Percentiles rank a stretch among this genome's conserved stretches.
Evolutionary conservation across 768 basidiomycete genomes (phyloP).

Genomic region (Boletus eberwhitei): DNA sequence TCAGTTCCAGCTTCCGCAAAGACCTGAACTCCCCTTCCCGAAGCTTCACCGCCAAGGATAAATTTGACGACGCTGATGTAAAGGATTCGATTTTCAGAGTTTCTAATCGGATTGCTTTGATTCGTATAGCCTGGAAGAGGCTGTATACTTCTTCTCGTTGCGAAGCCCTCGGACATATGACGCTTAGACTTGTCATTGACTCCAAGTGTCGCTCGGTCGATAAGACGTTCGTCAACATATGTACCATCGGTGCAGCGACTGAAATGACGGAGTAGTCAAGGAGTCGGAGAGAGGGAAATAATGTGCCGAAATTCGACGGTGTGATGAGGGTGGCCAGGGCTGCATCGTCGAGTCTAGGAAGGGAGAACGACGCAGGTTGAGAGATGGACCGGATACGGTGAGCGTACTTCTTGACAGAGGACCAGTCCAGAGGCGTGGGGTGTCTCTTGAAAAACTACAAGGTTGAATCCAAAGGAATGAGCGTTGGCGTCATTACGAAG

Average conservation of each 20-base stretch:
- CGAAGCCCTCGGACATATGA: slow-evolving; percentile 24
- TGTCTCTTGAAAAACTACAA: slow-evolving; percentile 21
- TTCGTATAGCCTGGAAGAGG: slow-evolving; percentile 24
- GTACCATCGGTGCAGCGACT: slow-evolving; percentile 16
- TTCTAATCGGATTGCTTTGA: slow-evolving; percentile 18
- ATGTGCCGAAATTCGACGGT: slow-evolving; percentile 15
- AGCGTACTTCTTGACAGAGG: slow-evolving; percentile 20
- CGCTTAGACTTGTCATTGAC: slow-evolving; percentile 19
- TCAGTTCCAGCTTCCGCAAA: slow-evolving; percentile 25
- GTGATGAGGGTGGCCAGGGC: slow-evolving; percentile 19
- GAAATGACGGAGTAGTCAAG: slow-evolving; percentile 30
- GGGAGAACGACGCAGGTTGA: slow-evolving; percentile 20
- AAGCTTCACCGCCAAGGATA: slow-evolving; percentile 16
- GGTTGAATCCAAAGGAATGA: neutral
- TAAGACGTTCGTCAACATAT: slow-evolving; percentile 18
- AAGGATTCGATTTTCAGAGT: slow-evolving; percentile 24
- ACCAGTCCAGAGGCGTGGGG: slow-evolving; percentile 22
- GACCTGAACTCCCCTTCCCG: slow-evolving; percentile 14
- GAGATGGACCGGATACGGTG: slow-evolving; percentile 22
- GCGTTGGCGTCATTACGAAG: neutral
- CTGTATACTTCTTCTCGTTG: slow-evolving; percentile 15
- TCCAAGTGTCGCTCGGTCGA: slow-evolving; percentile 15
- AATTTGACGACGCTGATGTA: slow-evolving; percentile 7
- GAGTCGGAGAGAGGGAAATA: slow-evolving; percentile 26
- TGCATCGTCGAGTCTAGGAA: slow-evolving; percentile 27